Evolutionary conservation across 2,329 filamentous ascomycete species (phyloP), one percentile per base, ranked within the genome.

Genomic region (Atkinsonella texensis): DNA sequence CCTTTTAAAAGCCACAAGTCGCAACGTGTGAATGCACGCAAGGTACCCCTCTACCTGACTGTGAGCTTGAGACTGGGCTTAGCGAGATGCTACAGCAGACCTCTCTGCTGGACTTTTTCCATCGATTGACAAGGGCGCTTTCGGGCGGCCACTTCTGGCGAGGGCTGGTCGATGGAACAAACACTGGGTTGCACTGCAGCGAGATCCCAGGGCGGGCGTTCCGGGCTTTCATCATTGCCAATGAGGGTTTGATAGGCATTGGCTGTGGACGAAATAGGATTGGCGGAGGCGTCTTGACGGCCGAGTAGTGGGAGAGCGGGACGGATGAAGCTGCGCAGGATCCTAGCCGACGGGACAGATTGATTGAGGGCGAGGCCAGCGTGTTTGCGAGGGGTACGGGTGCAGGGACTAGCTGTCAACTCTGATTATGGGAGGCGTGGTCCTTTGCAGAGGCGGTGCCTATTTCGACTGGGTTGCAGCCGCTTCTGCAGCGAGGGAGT

Each of bases 371-470:
- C 10, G 35, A 38, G 28, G 48, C 42, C 54, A 28, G 49, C 2
- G 48, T 20, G 43, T 38, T 8, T 23, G 51, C n/a, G 42, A 54
- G 44, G 44, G 17, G 13, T 41, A 46, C 15, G 38, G 48, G n/a
- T 42, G 52, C 10, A 47, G 43, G 13, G 54, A 56, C 6, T 53
- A 54, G 45, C 51, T 28, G 59, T 53, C 32, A 60, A 65, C 18
- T 57, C 49, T 63, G 15, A 23, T 64, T 1, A 61, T 63, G n/a
- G 60, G 56, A 4, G 63, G 60, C 0, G 18, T 65, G 8, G 59
- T 65, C 2, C 51, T 65, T 17, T n/a, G 61, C 63, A 23, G 20
- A 23, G 20, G 20, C 20, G 20, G 3, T 23, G 5, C 20, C 20
- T 23, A 23, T 23, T 5, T 23, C n/a, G 5, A 23, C 20, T 23